These are phyloP conservation scores for Citrus cavaleriei DNA, from an alignment of 345 rosid genomes.

Conservation along the genomic window DNA sequence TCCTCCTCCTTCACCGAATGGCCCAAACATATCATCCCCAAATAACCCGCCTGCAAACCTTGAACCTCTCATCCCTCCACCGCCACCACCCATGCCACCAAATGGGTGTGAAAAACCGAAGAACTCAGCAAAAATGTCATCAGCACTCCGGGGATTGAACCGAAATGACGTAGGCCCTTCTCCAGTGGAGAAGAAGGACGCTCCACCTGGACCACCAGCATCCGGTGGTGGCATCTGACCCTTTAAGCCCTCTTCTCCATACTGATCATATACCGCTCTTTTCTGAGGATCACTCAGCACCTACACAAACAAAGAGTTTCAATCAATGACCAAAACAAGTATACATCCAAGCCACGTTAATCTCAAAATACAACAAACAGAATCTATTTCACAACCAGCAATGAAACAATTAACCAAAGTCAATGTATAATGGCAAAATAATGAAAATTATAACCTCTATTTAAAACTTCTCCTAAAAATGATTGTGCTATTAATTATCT, in stretches of 20 bases:
- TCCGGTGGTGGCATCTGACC: slow-evolving; percentile 73
- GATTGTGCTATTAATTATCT: background rate
- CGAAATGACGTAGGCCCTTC: slow-evolving; percentile 47
- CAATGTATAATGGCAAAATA: background rate
- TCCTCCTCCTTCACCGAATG: slow-evolving; percentile 50
- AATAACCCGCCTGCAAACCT: slow-evolving; percentile 51
- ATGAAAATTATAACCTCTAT: background rate
- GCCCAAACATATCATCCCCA: slow-evolving; percentile 54
- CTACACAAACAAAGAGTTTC: slow-evolving; percentile 21
- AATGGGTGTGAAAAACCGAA: slow-evolving; percentile 62
- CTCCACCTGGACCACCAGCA: slow-evolving; percentile 55
- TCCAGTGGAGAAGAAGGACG: slow-evolving; percentile 44
- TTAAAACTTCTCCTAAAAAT: background rate
- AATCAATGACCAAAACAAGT: background rate
- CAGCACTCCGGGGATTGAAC: slow-evolving; percentile 61
- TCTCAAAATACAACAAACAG: background rate
- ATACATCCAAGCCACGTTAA: background rate
- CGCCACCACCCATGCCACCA: slow-evolving; percentile 28
- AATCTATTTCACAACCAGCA: background rate
- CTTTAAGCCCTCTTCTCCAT: slow-evolving; percentile 76
- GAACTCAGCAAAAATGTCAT: slow-evolving; percentile 73
- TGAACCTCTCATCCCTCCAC: slow-evolving; percentile 34
- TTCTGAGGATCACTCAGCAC: slow-evolving; percentile 82
- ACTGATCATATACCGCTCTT: slow-evolving; percentile 69
- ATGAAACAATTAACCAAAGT: background rate